These are phyloP conservation scores for Aeminium ludgeri DNA, from an alignment of 495 filamentous ascomycete species.

Conservation along the genomic window DNA sequence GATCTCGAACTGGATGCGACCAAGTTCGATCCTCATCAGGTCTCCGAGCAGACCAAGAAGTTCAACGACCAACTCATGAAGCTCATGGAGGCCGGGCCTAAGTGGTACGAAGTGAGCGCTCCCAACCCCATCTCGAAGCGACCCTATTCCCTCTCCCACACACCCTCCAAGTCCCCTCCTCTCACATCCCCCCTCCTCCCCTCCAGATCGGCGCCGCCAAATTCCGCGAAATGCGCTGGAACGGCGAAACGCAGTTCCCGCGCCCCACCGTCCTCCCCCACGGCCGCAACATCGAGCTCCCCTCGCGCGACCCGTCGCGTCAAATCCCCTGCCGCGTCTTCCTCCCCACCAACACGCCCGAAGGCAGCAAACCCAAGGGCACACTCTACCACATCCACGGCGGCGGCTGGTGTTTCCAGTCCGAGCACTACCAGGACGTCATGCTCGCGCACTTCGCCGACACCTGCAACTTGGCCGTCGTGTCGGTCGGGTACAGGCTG, in stretches of 20 bases:
- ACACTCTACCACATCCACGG: conserved; percentile 35
- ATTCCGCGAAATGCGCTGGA: conserved; percentile 31
- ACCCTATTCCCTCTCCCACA: not conserved
- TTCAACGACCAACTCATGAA: conserved; percentile 25
- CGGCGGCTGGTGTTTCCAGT: conserved; percentile 30
- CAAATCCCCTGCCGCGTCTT: conserved; percentile 34
- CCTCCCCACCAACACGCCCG: too few relatives aligned
- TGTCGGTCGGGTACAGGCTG: conserved; percentile 42
- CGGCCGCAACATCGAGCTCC: conserved; percentile 29
- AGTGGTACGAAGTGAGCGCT: conserved; percentile 23
- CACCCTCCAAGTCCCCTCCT: not conserved
- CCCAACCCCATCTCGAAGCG: not conserved
- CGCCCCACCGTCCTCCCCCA: conserved; percentile 23
- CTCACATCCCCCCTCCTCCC: too few relatives aligned
- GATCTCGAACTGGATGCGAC: not conserved
- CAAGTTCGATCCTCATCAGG: conserved; percentile 19
- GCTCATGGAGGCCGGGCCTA: conserved; percentile 21
- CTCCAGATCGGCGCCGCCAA: conserved; percentile 28
- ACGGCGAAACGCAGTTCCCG: conserved; percentile 29
- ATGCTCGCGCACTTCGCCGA: conserved; percentile 29
- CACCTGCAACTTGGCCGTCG: conserved; percentile 25
- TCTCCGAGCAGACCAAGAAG: conserved; percentile 16
- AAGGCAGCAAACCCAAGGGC: conserved; percentile 28
- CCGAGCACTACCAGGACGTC: conserved; percentile 22
- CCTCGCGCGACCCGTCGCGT: conserved; percentile 32